phyloP scores from a whole-genome alignment of 2,329 filamentous ascomycete species.

The Sporothrix euskadiensis region DNA sequence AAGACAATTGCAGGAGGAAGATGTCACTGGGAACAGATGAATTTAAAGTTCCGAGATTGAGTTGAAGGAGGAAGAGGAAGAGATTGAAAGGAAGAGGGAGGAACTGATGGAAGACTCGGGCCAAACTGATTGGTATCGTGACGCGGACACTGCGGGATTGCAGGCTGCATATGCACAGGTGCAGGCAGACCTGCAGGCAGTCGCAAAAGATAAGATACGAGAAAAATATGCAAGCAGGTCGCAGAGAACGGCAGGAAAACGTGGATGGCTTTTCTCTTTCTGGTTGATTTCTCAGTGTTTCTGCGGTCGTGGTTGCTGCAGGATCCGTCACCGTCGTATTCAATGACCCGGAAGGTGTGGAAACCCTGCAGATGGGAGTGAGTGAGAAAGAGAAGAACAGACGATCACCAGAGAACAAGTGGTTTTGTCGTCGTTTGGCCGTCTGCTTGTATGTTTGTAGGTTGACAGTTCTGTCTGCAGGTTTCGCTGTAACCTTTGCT shows the following conservation, averaged over 20 bases:
- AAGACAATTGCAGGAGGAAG: background rate
- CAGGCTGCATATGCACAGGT: background rate
- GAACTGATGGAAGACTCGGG: background rate
- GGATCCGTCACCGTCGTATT: conserved; percentile 7
- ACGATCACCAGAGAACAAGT: background rate
- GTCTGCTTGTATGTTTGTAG: background rate
- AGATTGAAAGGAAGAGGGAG: background rate
- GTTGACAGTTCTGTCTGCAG: background rate
- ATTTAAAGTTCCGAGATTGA: background rate
- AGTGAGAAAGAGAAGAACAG: background rate
- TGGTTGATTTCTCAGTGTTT: background rate
- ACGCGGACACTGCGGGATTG: background rate
- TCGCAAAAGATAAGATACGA: conserved; percentile 1
- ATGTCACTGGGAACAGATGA: background rate
- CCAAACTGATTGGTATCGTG: background rate
- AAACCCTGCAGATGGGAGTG: conserved; percentile 4
- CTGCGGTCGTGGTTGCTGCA: background rate
- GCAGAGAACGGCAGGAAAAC: background rate
- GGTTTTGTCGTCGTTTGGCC: background rate
- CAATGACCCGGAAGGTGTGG: background rate
- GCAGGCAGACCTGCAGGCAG: background rate
- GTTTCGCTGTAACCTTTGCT: background rate
- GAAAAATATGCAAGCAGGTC: background rate
- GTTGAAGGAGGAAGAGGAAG: background rate
- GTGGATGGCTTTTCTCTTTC: background rate